Evolutionary conservation across 164 flowering plant species (phyloP).

Genomic region (Pachysandra terminalis): DNA sequence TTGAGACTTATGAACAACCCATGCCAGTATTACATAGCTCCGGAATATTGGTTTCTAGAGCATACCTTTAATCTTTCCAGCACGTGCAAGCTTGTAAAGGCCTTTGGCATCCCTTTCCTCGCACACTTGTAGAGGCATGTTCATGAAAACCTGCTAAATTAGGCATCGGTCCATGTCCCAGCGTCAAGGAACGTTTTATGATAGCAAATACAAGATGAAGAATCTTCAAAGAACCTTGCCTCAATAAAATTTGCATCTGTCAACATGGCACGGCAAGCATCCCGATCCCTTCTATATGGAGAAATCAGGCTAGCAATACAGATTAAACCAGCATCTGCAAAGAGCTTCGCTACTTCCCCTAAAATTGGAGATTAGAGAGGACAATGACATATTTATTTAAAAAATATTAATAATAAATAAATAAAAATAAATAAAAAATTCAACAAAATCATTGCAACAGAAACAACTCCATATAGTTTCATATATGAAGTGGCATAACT

Average conservation of each 20-base stretch:
- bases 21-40: no score
- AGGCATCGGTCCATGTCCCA: no score
- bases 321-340: slow-evolving; percentile 95
- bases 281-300: slow-evolving; percentile 86
- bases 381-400: no score
- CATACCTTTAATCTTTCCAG: slow-evolving; percentile 93
- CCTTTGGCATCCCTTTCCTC: slow-evolving; percentile 96
- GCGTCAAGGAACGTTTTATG: no score
- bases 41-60: slow-evolving; percentile 1
- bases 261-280: slow-evolving; percentile 75
- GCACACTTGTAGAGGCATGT: slow-evolving; percentile 74
- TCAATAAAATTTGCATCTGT: slow-evolving; percentile 84
- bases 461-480: no score
- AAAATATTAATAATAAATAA: no score
- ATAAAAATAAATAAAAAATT: neutral
- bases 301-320: slow-evolving; percentile 96
- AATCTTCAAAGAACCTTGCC: slow-evolving; percentile 34
- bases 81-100: slow-evolving; percentile 89
- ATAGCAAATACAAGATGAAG: neutral
- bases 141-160: slow-evolving; percentile 73
- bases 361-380: no score
- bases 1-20: no score
- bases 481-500: no score
- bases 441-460: no score
- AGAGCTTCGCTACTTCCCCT: slow-evolving; percentile 99